Conservation (phyloP, 169 alveolate genomes). For the Eimeria acervulina region DNA sequence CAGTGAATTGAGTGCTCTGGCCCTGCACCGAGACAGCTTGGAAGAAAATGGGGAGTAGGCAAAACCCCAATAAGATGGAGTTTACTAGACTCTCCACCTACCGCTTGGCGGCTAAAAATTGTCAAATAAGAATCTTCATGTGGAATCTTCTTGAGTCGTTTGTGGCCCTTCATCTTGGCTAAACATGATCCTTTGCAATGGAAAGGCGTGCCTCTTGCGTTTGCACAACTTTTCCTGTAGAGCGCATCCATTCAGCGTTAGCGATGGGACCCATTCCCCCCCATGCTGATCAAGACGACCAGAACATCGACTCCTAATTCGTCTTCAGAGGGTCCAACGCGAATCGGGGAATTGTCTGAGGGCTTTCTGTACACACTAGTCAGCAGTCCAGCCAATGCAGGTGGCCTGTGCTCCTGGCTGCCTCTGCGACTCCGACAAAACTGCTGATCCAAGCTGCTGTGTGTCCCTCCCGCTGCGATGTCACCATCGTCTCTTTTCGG, state of each 20-base stretch:
- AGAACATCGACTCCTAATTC: neutral
- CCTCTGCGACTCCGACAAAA: neutral
- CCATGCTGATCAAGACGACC: neutral
- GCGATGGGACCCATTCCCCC: neutral
- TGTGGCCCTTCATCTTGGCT: slow-evolving; percentile 23
- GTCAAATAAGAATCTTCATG: slow-evolving; percentile 56
- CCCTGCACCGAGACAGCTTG: neutral
- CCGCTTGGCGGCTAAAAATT: slow-evolving; percentile 54
- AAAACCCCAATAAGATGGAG: neutral
- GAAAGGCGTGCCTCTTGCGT: neutral
- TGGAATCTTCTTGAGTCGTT: slow-evolving; percentile 1
- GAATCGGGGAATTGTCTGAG: neutral
- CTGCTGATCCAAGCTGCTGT: neutral
- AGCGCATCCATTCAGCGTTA: neutral
- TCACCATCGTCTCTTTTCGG: neutral
- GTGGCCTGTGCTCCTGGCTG: neutral
- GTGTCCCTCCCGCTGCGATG: neutral
- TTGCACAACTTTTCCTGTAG: neutral
- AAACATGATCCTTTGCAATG: neutral
- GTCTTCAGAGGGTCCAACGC: neutral
- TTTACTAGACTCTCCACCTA: neutral
- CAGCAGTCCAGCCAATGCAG: neutral
- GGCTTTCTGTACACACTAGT: neutral
- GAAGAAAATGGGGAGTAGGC: neutral
- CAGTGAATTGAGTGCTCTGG: neutral